Conservation (phyloP, 2,329 filamentous ascomycete genomes). For the Penicillium brevicompactum region DNA sequence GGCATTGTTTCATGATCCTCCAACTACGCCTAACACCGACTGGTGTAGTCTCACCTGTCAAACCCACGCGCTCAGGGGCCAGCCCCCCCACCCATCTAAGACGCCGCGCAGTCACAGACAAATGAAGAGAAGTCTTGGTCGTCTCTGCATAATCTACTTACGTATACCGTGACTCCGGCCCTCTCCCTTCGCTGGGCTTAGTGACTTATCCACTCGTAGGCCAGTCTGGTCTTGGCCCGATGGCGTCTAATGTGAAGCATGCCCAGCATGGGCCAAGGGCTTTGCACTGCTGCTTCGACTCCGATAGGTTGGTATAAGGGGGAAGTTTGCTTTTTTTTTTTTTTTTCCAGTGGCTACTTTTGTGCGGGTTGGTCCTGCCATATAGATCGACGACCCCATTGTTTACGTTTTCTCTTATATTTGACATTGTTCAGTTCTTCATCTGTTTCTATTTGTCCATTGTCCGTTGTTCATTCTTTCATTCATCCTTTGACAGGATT, state of each 20-base stretch:
- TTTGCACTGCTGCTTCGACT: not conserved
- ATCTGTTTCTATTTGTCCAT: not conserved
- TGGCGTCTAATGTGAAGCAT: conserved; percentile 5
- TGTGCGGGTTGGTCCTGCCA: not conserved
- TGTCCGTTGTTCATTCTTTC: not conserved
- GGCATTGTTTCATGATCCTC: conserved; percentile 21
- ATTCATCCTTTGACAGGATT: conserved; percentile 2
- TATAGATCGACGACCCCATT: not conserved
- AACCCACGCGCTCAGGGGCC: conserved; percentile 13
- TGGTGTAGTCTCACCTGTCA: conserved; percentile 11
- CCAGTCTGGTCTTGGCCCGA: conserved; percentile 1
- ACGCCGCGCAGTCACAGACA: conserved; percentile 20
- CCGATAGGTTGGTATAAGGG: conserved; percentile 17
- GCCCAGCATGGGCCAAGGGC: conserved; percentile 15
- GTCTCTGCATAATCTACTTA: not conserved
- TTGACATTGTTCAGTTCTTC: not conserved
- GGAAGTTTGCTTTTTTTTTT: not conserved
- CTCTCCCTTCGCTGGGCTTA: conserved; percentile 9
- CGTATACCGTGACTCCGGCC: not conserved
- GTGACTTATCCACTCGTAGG: conserved; percentile 13
- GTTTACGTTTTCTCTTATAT: not conserved
- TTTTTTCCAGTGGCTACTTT: not conserved
- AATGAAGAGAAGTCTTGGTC: conserved; percentile 12
- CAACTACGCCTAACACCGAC: conserved; percentile 2
- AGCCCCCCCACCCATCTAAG: conserved; percentile 13